Evolutionary conservation across 768 basidiomycete species (phyloP).

Genomic region (Phanerochaete carnosa): DNA sequence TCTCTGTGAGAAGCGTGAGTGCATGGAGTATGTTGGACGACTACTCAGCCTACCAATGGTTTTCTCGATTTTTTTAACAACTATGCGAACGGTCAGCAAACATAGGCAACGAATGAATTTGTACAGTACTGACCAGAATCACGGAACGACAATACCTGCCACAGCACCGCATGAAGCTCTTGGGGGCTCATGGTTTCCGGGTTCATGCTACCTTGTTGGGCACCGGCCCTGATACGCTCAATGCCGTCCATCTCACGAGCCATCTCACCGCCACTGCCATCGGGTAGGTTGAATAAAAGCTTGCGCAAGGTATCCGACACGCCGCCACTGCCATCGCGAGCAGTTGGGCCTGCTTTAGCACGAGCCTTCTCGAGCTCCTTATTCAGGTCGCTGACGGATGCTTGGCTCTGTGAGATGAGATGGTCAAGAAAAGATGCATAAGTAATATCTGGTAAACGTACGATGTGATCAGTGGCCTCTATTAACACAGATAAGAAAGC

Average conservation of each 20-base stretch:
- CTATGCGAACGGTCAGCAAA: conserved; percentile 22
- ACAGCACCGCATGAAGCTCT: conserved; percentile 78
- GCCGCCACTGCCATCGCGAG: conserved; percentile 30
- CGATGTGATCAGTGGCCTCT: conserved; percentile 66
- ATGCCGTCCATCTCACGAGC: conserved; percentile 74
- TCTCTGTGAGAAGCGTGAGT: conserved; percentile 42
- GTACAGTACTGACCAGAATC: conserved; percentile 53
- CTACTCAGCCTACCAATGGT: conserved; percentile 52
- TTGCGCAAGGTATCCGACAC: conserved; percentile 51
- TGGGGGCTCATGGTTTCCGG: conserved; percentile 87
- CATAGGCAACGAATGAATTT: neutral
- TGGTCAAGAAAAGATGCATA: neutral
- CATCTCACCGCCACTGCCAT: conserved; percentile 57
- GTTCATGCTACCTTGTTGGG: conserved; percentile 53
- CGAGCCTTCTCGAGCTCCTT: conserved; percentile 71
- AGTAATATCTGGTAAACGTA: conserved; percentile 25
- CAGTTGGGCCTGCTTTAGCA: conserved; percentile 35
- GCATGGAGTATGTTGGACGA: neutral
- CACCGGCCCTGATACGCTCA: conserved; percentile 60
- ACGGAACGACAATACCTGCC: conserved; percentile 84
- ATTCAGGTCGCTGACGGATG: conserved; percentile 86
- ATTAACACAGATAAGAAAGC: neutral
- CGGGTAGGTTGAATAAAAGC: conserved; percentile 61
- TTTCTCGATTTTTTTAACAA: conserved; percentile 75
- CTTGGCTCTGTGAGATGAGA: conserved; percentile 24